phyloP scores from a whole-genome alignment of 139 green algal genomes.

The Auxenochlorella pyrenoidosa region DNA sequence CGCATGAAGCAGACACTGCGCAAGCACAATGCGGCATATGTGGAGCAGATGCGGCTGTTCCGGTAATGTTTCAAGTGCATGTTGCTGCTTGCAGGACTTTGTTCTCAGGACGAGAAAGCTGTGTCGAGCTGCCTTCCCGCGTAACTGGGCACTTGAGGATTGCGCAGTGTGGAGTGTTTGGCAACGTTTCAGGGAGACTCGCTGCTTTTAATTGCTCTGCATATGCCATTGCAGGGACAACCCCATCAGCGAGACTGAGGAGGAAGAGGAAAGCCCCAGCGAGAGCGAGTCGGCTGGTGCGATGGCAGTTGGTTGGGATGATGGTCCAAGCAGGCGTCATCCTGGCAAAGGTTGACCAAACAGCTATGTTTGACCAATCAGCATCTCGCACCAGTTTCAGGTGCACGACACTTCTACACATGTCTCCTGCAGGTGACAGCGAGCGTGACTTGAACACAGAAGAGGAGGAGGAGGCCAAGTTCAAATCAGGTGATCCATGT shows the following conservation, averaged over 20 bases:
- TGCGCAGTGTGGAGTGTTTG: too few relatives aligned
- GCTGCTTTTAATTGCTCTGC: background rate
- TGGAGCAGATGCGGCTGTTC: slow-evolving; percentile 67
- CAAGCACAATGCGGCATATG: slow-evolving; percentile 87
- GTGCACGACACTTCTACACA: too few relatives aligned
- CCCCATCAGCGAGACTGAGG: slow-evolving; percentile 34
- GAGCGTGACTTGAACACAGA: slow-evolving; percentile 21
- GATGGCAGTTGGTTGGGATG: background rate
- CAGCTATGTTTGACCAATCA: too few relatives aligned
- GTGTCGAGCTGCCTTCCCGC: background rate
- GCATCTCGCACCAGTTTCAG: too few relatives aligned
- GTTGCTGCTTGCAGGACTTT: too few relatives aligned
- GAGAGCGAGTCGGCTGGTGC: slow-evolving; percentile 42
- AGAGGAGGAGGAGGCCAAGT: slow-evolving; percentile 54
- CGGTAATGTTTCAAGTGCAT: background rate
- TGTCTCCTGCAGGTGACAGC: background rate
- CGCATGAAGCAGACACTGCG: slow-evolving; percentile 97
- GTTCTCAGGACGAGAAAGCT: too few relatives aligned
- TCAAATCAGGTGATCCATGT: slow-evolving; percentile 41
- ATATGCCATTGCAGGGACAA: slow-evolving; percentile 17
- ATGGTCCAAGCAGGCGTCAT: too few relatives aligned
- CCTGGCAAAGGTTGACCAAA: too few relatives aligned
- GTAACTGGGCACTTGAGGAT: too few relatives aligned
- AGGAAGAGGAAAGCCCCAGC: slow-evolving; percentile 14
- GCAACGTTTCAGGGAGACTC: background rate